These are phyloP conservation scores for Garcia nutans DNA, from an alignment of 345 rosid species.

Conservation along the genomic window DNA sequence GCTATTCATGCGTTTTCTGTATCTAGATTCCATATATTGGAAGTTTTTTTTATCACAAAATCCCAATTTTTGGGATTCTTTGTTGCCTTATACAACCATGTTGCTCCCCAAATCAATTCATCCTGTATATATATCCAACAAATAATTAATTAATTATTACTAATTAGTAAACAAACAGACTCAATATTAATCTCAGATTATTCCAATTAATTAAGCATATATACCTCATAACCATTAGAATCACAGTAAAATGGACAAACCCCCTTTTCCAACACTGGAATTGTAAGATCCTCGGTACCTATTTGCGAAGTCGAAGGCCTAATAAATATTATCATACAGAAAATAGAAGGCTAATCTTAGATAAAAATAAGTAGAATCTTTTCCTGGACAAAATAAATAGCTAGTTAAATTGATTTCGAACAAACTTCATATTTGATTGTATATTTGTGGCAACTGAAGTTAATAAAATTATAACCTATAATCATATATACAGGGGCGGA, in stretches of 20 bases:
- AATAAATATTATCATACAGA: background rate
- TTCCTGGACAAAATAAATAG: no score
- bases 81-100: constrained; percentile 30
- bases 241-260: constrained; percentile 32
- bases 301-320: constrained; percentile 25
- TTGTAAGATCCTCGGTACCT: constrained; percentile 25
- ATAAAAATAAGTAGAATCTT: no score
- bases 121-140: constrained; percentile 11
- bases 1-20: background rate
- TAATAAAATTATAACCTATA: no score
- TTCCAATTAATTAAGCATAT: background rate
- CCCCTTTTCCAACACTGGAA: background rate
- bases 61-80: constrained; percentile 5
- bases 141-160: background rate
- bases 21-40: background rate
- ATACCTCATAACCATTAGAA: constrained; percentile 23
- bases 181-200: no score
- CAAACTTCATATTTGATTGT: no score
- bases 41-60: background rate
- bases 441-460: no score
- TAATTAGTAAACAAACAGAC: background rate
- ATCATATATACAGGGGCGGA: no score
- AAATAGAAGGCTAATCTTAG: no score
- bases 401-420: no score
- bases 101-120: constrained; percentile 32